Conservation (phyloP, 805 yeast species). For the Lipomyces mesembrius region DNA sequence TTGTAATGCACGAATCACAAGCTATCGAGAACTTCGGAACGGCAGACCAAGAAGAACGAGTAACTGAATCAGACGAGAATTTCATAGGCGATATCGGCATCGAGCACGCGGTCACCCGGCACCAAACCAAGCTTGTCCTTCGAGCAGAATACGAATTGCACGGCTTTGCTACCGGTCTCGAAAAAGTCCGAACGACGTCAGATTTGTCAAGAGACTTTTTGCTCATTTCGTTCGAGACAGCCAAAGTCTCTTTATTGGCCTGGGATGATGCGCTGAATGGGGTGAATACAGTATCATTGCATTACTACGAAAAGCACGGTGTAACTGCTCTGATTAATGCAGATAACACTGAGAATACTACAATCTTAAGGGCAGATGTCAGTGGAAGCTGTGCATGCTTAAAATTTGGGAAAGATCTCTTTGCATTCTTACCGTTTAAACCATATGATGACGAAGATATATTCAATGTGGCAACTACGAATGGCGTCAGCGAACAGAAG, state of each 20-base stretch:
- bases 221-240: conserved; percentile 67
- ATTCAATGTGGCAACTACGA: conserved; percentile 37
- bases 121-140: conserved; percentile 48
- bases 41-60: conserved; percentile 15
- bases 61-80: conserved; percentile 27
- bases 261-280: conserved; percentile 65
- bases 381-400: conserved; percentile 55
- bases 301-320: conserved; percentile 78
- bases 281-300: conserved; percentile 77
- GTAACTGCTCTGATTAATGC: conserved; percentile 14
- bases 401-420: conserved; percentile 60
- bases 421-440: conserved; percentile 73
- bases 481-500: conserved; percentile 19
- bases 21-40: conserved; percentile 11
- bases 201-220: conserved; percentile 63
- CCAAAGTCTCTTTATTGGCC: conserved; percentile 74
- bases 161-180: conserved; percentile 68
- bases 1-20: conserved; percentile 43
- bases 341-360: conserved; percentile 42
- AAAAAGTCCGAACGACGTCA: conserved; percentile 48
- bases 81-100: conserved; percentile 40
- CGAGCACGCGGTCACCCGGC: conserved; percentile 37
- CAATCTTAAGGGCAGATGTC: conserved; percentile 67
- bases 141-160: conserved; percentile 70
- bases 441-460: conserved; percentile 46